Conservation (phyloP, 2,329 filamentous ascomycete genomes). For the Pseudogymnoascus pannorum region DNA sequence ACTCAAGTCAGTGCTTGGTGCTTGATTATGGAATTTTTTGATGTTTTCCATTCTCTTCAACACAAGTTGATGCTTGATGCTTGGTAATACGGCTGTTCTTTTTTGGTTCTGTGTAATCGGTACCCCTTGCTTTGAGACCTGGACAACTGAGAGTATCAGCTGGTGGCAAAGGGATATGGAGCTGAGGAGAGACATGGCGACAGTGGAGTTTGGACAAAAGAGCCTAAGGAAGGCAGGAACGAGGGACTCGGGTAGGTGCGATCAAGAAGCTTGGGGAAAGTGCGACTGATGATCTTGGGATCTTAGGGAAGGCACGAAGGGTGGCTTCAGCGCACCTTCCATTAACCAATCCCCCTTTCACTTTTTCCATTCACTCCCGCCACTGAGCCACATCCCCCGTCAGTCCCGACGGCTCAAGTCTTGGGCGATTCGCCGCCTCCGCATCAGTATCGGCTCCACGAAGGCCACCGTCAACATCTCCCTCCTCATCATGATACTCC, state of each 20-base stretch:
- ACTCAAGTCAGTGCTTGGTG: background rate
- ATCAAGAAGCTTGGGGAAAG: background rate
- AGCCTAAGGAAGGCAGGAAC: background rate
- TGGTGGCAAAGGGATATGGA: background rate
- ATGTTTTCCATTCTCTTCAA: background rate
- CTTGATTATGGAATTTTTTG: background rate
- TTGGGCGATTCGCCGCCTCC: conserved; percentile 15
- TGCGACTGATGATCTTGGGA: background rate
- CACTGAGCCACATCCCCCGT: conserved; percentile 19
- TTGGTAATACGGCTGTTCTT: background rate
- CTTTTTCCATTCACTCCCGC: conserved; percentile 13
- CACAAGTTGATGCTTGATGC: background rate
- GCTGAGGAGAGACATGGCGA: background rate
- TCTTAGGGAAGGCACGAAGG: too few relatives aligned
- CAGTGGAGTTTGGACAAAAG: background rate
- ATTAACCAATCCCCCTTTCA: background rate
- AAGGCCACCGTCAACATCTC: conserved; percentile 21
- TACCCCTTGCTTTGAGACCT: background rate
- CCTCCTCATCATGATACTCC: conserved; percentile 11
- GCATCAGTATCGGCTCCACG: conserved; percentile 1
- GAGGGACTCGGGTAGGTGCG: background rate
- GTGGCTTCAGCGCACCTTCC: background rate
- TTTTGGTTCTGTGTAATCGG: background rate
- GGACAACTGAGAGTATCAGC: background rate
- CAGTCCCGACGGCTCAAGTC: conserved; percentile 23